Evolutionary conservation across 2,329 filamentous ascomycete genomes (phyloP).

Genomic region (Hysterium pulicare): DNA sequence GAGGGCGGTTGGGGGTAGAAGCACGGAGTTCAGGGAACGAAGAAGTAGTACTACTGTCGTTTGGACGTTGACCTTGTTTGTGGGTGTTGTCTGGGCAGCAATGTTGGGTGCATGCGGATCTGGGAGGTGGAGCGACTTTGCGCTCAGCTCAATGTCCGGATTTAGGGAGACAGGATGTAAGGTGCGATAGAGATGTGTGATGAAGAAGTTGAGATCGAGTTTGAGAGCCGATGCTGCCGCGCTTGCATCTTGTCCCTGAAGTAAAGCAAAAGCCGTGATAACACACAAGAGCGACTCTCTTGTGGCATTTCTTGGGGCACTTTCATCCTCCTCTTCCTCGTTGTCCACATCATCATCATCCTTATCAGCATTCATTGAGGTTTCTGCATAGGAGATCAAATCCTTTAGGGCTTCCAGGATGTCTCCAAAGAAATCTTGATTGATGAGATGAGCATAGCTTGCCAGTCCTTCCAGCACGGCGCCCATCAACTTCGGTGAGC

Average conservation of each 20-base stretch:
- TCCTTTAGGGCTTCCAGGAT: constrained; percentile 92
- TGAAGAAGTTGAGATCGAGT: constrained; percentile 93
- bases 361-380: constrained; percentile 46
- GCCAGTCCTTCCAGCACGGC: constrained; percentile 91
- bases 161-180: constrained; percentile 76
- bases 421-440: constrained; percentile 98
- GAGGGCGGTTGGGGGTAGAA: constrained; percentile 72
- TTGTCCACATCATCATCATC: constrained; percentile 40
- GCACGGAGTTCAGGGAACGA: constrained; percentile 75
- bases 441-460: constrained; percentile 93
- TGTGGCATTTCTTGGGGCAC: constrained; percentile 62
- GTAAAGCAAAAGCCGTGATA: constrained; percentile 92
- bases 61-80: constrained; percentile 84
- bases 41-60: constrained; percentile 92
- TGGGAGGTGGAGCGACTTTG: constrained; percentile 68
- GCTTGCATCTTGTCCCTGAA: constrained; percentile 88
- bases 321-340: constrained; percentile 52
- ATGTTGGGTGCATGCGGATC: constrained; percentile 55
- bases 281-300: constrained; percentile 91
- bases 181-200: constrained; percentile 85
- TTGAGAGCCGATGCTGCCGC: constrained; percentile 78
- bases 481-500: constrained; percentile 85
- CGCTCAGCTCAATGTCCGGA: constrained; percentile 78
- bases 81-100: constrained; percentile 37
- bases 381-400: constrained; percentile 70